Evolutionary conservation across 371 early-diverging fungal genomes (phyloP).

Genomic region (Blakeslea trispora): DNA sequence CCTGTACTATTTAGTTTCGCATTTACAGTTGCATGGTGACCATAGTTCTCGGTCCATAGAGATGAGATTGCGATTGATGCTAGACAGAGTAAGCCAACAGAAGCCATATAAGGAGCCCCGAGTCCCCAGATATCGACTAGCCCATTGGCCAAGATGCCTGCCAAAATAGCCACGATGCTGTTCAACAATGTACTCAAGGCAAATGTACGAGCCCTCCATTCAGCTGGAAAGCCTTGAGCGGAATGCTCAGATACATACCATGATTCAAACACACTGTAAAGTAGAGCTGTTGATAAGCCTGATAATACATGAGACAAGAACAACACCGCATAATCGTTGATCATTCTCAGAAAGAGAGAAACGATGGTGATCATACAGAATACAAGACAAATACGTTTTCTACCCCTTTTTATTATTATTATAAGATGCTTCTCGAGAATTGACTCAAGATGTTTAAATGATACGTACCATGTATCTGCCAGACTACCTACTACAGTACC

Average conservation of each 20-base stretch:
- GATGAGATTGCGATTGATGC: constrained; percentile 51
- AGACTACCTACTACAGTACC: constrained; percentile 73
- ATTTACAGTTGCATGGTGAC: constrained; percentile 41
- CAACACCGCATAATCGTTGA: constrained; percentile 52
- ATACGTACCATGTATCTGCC: constrained; percentile 70
- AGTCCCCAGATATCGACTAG: constrained; percentile 57
- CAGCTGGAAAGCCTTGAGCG: constrained; percentile 56
- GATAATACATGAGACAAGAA: constrained; percentile 67
- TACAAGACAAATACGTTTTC: constrained; percentile 61
- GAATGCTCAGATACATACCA: constrained; percentile 81
- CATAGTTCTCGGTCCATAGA: constrained; percentile 79
- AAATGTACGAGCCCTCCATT: constrained; percentile 69
- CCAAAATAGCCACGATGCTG: constrained; percentile 71
- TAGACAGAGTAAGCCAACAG: constrained; percentile 49
- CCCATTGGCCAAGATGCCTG: constrained; percentile 68
- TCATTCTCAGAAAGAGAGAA: constrained; percentile 61
- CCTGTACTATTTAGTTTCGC: too few relatives aligned
- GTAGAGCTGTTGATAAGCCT: constrained; percentile 69
- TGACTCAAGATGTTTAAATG: too few relatives aligned
- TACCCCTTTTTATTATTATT: too few relatives aligned
- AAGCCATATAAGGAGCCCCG: constrained; percentile 63
- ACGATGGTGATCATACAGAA: constrained; percentile 63
- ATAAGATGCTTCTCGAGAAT: too few relatives aligned
- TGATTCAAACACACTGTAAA: constrained; percentile 78
- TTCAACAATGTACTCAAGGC: constrained; percentile 69